These are phyloP conservation scores for Ceratobasidium sp. DNA, from an alignment of 1,284 basidiomycete genomes.

Conservation along the genomic window DNA sequence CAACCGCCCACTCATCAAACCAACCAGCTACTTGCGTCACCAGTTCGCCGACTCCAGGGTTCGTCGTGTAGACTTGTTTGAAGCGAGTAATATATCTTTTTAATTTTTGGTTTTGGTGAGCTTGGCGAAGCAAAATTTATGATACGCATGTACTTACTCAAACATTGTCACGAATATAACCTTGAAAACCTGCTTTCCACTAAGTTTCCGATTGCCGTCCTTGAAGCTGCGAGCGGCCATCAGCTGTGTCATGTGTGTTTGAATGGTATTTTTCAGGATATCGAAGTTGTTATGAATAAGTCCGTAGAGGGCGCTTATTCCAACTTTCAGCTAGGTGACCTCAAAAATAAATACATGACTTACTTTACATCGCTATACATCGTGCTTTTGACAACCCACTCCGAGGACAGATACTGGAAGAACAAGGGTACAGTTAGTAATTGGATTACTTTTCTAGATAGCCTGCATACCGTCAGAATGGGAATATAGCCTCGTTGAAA, in stretches of 20 bases:
- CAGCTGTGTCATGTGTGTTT: slow-evolving; percentile 59
- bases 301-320: slow-evolving; percentile 63
- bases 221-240: slow-evolving; percentile 58
- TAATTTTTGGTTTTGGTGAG: no score
- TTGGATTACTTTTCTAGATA: background rate
- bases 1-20: slow-evolving; percentile 61
- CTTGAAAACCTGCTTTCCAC: slow-evolving; percentile 61
- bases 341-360: slow-evolving; percentile 37
- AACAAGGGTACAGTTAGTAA: background rate
- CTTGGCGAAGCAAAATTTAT: no score
- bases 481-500: slow-evolving; percentile 71
- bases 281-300: slow-evolving; percentile 65
- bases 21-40: slow-evolving; percentile 59
- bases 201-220: slow-evolving; percentile 52
- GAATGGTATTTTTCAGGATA: slow-evolving; percentile 57
- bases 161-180: slow-evolving; percentile 62
- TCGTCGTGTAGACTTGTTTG: slow-evolving; percentile 63
- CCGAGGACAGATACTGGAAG: slow-evolving; percentile 68
- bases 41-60: slow-evolving; percentile 60
- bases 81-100: slow-evolving; percentile 68
- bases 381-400: slow-evolving; percentile 70
- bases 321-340: background rate
- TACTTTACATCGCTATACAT: slow-evolving; percentile 67
- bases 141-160: slow-evolving; percentile 59
- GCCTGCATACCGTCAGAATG: slow-evolving; percentile 62